phyloP scores from a whole-genome alignment of 208 protist species.

The Trypanosoma theileri region DNA sequence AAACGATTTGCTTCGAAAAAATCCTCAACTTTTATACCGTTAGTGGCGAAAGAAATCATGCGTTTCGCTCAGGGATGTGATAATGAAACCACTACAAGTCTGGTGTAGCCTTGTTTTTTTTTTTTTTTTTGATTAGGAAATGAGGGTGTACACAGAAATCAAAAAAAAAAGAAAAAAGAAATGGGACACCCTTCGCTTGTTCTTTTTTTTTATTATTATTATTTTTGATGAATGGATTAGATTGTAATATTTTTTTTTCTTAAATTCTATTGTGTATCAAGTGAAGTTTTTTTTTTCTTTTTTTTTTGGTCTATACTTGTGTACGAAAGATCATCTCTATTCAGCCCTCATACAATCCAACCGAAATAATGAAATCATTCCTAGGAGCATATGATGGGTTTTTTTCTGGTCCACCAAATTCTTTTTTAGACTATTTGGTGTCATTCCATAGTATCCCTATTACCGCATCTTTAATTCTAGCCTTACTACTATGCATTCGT shows the following conservation, averaged over 20 bases:
- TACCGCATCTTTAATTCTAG: background rate
- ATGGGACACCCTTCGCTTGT: background rate
- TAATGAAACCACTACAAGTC: background rate
- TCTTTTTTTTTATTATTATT: background rate
- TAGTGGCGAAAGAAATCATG: conserved; percentile 22
- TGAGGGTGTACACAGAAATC: background rate
- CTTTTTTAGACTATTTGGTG: conserved; percentile 17
- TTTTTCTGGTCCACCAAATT: background rate
- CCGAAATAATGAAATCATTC: background rate
- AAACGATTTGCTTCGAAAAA: conserved; percentile 21
- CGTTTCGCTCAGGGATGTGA: conserved; percentile 2
- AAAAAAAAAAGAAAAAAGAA: conserved; percentile 14
- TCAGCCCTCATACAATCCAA: too few species aligned
- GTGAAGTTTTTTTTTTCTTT: too few species aligned
- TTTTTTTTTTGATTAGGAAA: background rate
- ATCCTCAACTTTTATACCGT: conserved; percentile 16
- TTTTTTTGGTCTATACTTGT: too few species aligned
- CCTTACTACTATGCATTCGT: conserved; percentile 1
- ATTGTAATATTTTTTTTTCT: background rate
- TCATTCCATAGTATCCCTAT: conserved; percentile 27
- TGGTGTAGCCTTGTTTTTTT: background rate
- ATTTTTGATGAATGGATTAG: background rate
- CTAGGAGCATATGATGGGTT: conserved; percentile 11
- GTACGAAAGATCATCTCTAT: too few species aligned
- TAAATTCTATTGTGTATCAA: background rate